These are phyloP conservation scores for Alternaria brassicicola DNA, from an alignment of 2,329 filamentous ascomycete genomes.

Conservation along the genomic window DNA sequence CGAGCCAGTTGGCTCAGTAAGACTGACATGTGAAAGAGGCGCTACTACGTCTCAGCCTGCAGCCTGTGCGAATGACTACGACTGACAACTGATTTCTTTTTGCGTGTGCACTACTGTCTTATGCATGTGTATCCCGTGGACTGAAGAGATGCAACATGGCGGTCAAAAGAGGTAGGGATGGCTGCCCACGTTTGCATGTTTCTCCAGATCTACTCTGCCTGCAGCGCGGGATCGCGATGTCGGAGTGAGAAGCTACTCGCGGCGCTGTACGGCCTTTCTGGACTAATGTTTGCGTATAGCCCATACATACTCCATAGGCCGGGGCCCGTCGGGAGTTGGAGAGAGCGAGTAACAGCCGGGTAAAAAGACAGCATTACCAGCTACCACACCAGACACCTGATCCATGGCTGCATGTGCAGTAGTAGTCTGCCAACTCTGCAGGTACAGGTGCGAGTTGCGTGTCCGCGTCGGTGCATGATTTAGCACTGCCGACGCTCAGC, in stretches of 20 bases:
- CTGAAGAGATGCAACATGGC: conserved; percentile 8
- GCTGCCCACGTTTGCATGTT: conserved; percentile 19
- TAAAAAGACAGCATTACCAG: neutral
- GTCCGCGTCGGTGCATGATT: conserved; percentile 1
- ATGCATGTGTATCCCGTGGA: conserved; percentile 27
- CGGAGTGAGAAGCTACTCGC: neutral
- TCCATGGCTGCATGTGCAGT: conserved; percentile 3
- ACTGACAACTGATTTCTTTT: neutral
- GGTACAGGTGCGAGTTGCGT: conserved; percentile 11
- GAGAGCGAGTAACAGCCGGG: neutral
- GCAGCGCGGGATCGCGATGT: conserved; percentile 7
- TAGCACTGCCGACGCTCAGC: conserved; percentile 7
- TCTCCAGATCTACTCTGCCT: conserved; percentile 7
- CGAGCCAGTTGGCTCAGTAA: neutral
- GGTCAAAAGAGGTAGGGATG: conserved; percentile 9
- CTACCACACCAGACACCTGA: neutral
- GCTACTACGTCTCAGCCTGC: neutral
- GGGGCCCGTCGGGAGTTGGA: neutral
- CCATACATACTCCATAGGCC: neutral
- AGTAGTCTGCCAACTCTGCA: conserved; percentile 20
- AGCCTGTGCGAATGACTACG: conserved; percentile 1
- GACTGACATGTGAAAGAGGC: conserved; percentile 16
- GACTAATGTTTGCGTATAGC: neutral
- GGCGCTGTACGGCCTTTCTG: neutral
- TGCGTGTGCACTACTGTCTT: conserved; percentile 1